Evolutionary conservation across 2,329 filamentous ascomycete species (phyloP).

Genomic region (Leptoxyphium fumago): DNA sequence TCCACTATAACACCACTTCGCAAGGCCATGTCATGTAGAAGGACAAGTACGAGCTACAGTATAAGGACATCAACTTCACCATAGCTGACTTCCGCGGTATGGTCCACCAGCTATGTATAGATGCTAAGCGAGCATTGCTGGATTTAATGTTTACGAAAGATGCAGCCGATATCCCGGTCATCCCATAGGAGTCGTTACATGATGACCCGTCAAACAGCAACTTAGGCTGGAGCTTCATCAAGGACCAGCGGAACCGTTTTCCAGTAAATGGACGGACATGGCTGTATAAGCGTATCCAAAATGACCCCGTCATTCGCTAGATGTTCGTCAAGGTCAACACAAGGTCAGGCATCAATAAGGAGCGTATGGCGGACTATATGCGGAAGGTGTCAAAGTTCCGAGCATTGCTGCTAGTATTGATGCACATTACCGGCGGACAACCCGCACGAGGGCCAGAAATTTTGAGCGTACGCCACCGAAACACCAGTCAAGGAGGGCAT

Average conservation of each 20-base stretch:
- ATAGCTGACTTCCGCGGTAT: background rate
- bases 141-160: background rate
- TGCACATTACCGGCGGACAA: conserved; percentile 1
- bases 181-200: background rate
- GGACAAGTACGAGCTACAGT: background rate
- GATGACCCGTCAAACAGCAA: background rate
- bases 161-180: background rate
- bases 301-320: background rate
- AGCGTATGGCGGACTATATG: background rate
- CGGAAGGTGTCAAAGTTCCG: background rate
- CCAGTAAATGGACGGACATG: background rate
- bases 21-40: background rate
- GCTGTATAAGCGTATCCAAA: background rate
- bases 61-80: background rate
- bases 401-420: conserved; percentile 1
- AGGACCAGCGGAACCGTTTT: background rate
- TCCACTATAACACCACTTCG: background rate
- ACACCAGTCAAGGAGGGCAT: background rate
- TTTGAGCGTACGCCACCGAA: conserved; percentile 1
- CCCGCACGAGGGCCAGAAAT: conserved; percentile 2
- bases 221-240: background rate
- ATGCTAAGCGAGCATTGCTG: background rate
- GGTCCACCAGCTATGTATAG: background rate
- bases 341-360: background rate
- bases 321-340: background rate